Base-by-base conservation (phyloP, 345 rosid species). In the Bruguiera gymnorhiza region DNA sequence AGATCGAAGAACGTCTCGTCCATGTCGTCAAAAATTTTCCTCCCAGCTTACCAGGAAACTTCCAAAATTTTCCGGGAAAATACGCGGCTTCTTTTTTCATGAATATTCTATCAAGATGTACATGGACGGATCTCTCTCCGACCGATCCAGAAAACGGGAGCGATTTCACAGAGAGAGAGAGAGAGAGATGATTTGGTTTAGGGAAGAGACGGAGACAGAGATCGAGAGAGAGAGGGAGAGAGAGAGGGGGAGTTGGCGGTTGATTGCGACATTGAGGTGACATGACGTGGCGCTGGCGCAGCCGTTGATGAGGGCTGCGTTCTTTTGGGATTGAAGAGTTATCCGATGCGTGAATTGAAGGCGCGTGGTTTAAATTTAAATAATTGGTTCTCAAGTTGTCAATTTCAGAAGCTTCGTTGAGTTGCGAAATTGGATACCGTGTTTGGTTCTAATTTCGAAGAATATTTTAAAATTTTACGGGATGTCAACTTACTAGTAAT, bases 1-100 rank as follows among this genome's bases (percentile, higher is more conserved):
- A 89, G 79, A 75, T 82, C 97, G 26, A 81, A 80, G 75, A 87
- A 76, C 1, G 78, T 61, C 16, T 82, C 97, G 64, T 89, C 97
- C 98, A 90, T 93, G 43, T 37, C 58, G 8, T 16, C 1, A 13
- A 46, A 46, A 23, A 6, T 15, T 18, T 29, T 51, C 19, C 50
- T 13, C 11, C 2, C 30, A 51, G 53, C 54, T 68, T 69, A 7
- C 61, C 56, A 1, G 39, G 26, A 64, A 48, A 48, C 29, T n/a
- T 15, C 50, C 5, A 3, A n/a, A 31, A 23, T 23, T 54, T 65
- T 23, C 65, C 65, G n/a, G 56, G 72, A 59, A 59, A 60, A 70
- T 50, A 5, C 10, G 1, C 15, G 6, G 10, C 8, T 27, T 34
- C 20, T 32, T 6, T 7, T 34, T 5, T 3, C 18, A 31, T 20